Base-by-base conservation (phyloP, 2,329 filamentous ascomycete genomes). In the Claviceps monticola region DNA sequence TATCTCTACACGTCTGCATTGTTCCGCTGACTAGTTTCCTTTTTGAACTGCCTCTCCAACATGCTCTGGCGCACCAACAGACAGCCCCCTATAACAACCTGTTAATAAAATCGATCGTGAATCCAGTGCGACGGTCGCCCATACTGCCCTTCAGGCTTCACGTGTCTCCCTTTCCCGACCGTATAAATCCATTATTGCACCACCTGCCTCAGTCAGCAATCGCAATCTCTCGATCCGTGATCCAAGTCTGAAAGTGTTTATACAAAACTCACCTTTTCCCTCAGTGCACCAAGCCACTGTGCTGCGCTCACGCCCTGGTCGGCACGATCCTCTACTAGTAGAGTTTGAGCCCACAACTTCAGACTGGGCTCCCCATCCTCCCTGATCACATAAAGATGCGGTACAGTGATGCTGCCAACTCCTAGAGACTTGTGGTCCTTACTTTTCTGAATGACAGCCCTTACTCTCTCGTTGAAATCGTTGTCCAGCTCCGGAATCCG, bases 341-440 rank as follows among this genome's bases (percentile, higher is more conserved):
- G 74, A 44, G 93, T 96, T 74, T 96, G 91, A 45, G 93, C 93
- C 93, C 93, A 98, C 56, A 97, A 74, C 70, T 94, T 90, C 66
- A 98, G 73, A 61, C 87, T 91, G 36, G 93, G 93, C 71, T 98
- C 93, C 50, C 93, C 93, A 63, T 97, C 93, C 68, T 97, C 91
- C 61, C 90, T 83, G 55, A 97, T 86, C 60, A 97, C 78, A 66
- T 97, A 98, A 52, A 98, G 74, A 62, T 95, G 88, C 48, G 93
- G 93, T 55, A 94, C 81, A n/a, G 84, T 80, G 58, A 97, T 95
- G 68, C 88, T 95, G 56, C 93, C 93, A 16, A 93, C 90, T 2
- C 90, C 89, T 63, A 89, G 86, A 34, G 86, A 79, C 64, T 82
- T 79, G 71, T 95, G 85, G 63, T 97, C 91, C 52, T 84, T 78